Conservation (phyloP, 2,329 filamentous ascomycete species). For the Microdochium nivale region DNA sequence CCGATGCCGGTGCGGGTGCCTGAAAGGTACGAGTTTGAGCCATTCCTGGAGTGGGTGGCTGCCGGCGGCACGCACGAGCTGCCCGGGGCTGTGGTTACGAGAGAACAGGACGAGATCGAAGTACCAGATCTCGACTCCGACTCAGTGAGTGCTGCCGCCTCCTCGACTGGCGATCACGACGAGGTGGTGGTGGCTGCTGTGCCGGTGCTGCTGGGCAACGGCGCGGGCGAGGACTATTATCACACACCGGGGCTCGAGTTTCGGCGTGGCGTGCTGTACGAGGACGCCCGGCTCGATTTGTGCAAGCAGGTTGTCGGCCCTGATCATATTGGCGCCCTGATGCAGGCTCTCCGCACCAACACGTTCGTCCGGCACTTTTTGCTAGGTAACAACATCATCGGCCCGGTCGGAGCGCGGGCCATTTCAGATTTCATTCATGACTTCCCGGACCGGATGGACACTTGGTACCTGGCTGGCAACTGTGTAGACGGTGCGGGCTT, state of each 20-base stretch:
- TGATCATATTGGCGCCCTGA: constrained; percentile 38
- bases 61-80: constrained; percentile 20
- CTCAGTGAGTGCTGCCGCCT: not conserved
- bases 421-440: constrained; percentile 36
- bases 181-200: constrained; percentile 5
- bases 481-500: constrained; percentile 37
- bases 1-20: not conserved
- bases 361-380: constrained; percentile 40
- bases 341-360: constrained; percentile 38
- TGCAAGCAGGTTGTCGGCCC: constrained; percentile 48
- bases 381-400: constrained; percentile 46
- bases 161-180: not conserved
- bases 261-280: constrained; percentile 32
- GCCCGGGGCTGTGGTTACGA: not conserved
- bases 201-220: constrained; percentile 21
- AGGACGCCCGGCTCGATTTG: constrained; percentile 43
- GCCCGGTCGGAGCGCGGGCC: constrained; percentile 34
- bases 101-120: not conserved
- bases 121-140: not conserved
- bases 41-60: constrained; percentile 20
- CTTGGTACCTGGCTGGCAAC: constrained; percentile 47
- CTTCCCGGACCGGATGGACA: constrained; percentile 38
- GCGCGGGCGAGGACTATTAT: constrained; percentile 26
- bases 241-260: constrained; percentile 25
- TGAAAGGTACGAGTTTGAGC: not conserved